Conservation (phyloP, 108 stramenopile genomes). For the Cyclostephanos invisitatus region DNA sequence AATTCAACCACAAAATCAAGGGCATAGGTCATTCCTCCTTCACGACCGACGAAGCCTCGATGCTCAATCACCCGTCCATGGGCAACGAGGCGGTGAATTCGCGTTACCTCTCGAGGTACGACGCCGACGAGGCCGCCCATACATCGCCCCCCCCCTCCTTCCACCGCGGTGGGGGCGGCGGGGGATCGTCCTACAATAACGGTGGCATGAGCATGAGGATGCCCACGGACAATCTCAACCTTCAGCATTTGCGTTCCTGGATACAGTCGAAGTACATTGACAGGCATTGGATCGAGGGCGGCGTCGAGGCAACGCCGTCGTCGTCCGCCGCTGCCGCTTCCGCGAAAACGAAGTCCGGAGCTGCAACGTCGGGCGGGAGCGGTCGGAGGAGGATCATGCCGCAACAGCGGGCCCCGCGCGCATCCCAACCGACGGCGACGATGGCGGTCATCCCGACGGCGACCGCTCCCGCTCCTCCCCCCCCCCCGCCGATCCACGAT, state of each 20-base stretch:
- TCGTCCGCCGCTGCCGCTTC: no score
- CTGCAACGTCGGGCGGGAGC: not conserved
- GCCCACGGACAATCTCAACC: constrained; percentile 54
- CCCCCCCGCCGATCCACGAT: constrained; percentile 43
- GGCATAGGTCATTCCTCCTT: constrained; percentile 81
- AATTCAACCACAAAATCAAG: constrained; percentile 78
- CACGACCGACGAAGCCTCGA: constrained; percentile 66
- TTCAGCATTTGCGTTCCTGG: constrained; percentile 67
- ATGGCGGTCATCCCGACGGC: constrained; percentile 23
- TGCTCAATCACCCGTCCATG: constrained; percentile 32
- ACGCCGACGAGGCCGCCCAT: constrained; percentile 15
- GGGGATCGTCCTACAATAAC: not conserved
- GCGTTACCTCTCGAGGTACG: constrained; percentile 66
- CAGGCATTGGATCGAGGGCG: constrained; percentile 57
- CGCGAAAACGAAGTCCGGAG: constrained; percentile 7
- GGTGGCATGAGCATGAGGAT: not conserved
- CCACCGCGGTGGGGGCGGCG: not conserved
- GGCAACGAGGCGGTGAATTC: constrained; percentile 79
- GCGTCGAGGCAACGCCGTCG: not conserved
- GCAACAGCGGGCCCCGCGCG: not conserved
- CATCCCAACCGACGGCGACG: not conserved
- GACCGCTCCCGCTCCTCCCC: constrained; percentile 14
- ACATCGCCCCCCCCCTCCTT: not conserved
- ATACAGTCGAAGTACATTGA: constrained; percentile 76
- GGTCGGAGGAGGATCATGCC: constrained; percentile 27